Percentiles rank a stretch among this genome's conserved stretches.
These are phyloP conservation scores for Termitomyces sp. DNA, from an alignment of 1,284 basidiomycete species.

Conservation along the genomic window DNA sequence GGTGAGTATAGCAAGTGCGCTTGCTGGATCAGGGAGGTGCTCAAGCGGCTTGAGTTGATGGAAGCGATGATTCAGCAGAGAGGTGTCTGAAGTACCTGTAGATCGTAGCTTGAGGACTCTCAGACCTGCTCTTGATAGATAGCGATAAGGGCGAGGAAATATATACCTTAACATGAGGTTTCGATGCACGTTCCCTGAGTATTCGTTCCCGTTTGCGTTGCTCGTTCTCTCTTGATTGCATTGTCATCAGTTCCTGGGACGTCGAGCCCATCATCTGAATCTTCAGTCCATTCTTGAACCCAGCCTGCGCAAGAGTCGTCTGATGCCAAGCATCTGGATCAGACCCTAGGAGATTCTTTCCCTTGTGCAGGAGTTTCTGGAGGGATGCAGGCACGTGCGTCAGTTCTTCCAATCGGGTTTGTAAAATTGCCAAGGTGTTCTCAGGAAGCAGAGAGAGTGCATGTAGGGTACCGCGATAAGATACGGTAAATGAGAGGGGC, in stretches of 20 bases:
- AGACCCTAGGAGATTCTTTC: constrained; percentile 41
- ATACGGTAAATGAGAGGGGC: constrained; percentile 32
- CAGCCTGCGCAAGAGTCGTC: constrained; percentile 43
- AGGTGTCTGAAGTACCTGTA: constrained; percentile 37
- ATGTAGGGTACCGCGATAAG: constrained; percentile 44
- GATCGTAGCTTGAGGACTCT: constrained; percentile 35
- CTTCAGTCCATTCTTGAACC: constrained; percentile 57
- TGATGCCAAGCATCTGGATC: constrained; percentile 26
- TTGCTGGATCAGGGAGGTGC: constrained; percentile 58
- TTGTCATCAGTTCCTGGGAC: constrained; percentile 44
- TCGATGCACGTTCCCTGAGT: constrained; percentile 50
- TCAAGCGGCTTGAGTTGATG: constrained; percentile 56
- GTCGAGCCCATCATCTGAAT: constrained; percentile 67
- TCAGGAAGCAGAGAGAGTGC: constrained; percentile 40
- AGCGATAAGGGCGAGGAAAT: not conserved
- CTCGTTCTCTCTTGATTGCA: constrained; percentile 54
- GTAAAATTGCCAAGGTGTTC: constrained; percentile 42
- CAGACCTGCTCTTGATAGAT: not conserved
- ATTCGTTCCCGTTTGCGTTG: constrained; percentile 51
- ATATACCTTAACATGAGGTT: constrained; percentile 54
- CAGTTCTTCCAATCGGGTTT: constrained; percentile 49
- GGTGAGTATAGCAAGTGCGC: constrained; percentile 47
- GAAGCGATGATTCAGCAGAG: constrained; percentile 50
- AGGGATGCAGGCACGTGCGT: constrained; percentile 56
- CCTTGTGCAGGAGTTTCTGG: constrained; percentile 71